Evolutionary conservation across 164 flowering plant species (phyloP), one percentile per base, ranked within the genome.

Genomic region (Cinnamomum chago): DNA sequence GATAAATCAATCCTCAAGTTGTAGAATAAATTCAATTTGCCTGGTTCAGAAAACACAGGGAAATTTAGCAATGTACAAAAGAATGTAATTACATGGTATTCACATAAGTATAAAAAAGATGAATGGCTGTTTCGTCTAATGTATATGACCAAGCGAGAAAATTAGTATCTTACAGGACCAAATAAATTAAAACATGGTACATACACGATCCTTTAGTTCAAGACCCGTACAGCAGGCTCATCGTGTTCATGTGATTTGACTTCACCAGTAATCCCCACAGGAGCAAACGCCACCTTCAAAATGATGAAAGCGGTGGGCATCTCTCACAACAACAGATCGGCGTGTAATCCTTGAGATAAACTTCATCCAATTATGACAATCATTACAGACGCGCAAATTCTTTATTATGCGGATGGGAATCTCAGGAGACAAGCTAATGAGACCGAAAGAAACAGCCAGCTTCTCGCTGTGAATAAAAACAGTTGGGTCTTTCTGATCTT

Each of bases 311-410:
- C 82, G 80, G 62, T 79, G 74, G 33, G 77, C 80, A 82, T 82
- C 84, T 70, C 84, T 71, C 40, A 82, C 76, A 50, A 82, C 28
- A 58, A 82, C 66, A 70, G 70, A 2, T 12, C 80, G 76, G 22
- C 72, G 23, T 24, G 76, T 33, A 70, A 77, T 70, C 35, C 55
- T 77, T 4, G 84, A 79, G 3, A 82, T 80, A 24, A 64, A 75
- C 72, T 79, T 82, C 76, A 82, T 79, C 82, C 82, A 82, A 65
- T 77, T 82, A 73, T 82, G 84, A 67, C 84, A 82, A 25, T 82
- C 84, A 60, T 76, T 82, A 62, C 84, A 82, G n/a, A 79, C 73
- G 11, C 84, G 82, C 55, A 82, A 76, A 50, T 82, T 82, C 76
- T 82, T 82, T n/a, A 82, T 77, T 14, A 82, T 77, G 47, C 80